phyloP scores from a whole-genome alignment of 495 filamentous ascomycete species.

The Echria macrotheca region DNA sequence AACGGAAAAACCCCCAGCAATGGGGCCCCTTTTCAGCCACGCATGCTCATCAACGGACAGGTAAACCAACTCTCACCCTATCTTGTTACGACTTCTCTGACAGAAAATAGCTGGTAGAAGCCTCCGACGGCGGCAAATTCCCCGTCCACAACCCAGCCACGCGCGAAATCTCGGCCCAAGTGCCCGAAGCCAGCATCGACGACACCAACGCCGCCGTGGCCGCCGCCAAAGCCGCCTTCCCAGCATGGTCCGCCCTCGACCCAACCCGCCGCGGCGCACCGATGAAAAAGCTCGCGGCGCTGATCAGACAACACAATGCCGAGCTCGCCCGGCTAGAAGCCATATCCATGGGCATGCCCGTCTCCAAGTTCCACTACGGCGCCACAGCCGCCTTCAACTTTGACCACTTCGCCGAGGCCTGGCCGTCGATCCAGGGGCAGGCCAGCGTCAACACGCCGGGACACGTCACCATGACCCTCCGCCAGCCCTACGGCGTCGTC shows the following conservation, averaged over 20 bases:
- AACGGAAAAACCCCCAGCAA: conserved; percentile 1
- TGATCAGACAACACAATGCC: conserved; percentile 40
- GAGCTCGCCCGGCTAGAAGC: conserved; percentile 53
- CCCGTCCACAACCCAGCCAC: conserved; percentile 31
- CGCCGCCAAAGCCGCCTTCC: conserved; percentile 55
- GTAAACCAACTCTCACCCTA: conserved; percentile 7
- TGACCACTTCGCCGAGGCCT: conserved; percentile 34
- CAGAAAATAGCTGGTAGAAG: conserved; percentile 28
- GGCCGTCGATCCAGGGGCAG: conserved; percentile 52
- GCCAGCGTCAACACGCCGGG: conserved; percentile 71
- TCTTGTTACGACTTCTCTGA: background rate
- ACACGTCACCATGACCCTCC: conserved; percentile 86
- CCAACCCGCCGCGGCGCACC: conserved; percentile 38
- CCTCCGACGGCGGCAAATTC: conserved; percentile 32
- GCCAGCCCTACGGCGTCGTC: conserved; percentile 85
- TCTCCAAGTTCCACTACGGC: conserved; percentile 33
- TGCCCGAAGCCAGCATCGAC: conserved; percentile 29
- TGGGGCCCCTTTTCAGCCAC: too few relatives aligned
- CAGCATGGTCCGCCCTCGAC: conserved; percentile 48
- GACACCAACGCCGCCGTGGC: conserved; percentile 56
- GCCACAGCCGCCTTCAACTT: conserved; percentile 16
- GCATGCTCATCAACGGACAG: conserved; percentile 37
- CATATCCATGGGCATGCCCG: conserved; percentile 45
- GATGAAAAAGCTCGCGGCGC: conserved; percentile 47
- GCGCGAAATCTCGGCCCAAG: conserved; percentile 22